Conservation (phyloP, 2,329 filamentous ascomycete genomes). For the Balansia obtecta region DNA sequence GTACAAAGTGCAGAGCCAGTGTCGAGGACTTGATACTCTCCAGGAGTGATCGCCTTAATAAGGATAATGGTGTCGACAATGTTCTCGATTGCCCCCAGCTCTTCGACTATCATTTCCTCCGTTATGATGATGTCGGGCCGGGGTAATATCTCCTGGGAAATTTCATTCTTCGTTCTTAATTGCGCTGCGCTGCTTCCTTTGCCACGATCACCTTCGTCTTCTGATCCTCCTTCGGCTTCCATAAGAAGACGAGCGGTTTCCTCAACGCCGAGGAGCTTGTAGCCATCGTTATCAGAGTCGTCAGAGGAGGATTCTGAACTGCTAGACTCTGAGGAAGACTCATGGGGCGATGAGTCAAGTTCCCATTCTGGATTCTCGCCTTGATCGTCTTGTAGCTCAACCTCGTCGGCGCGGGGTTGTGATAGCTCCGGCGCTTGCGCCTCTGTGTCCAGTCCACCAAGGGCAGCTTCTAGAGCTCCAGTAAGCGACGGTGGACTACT, state of each 20-base stretch:
- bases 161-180: constrained; percentile 74
- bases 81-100: constrained; percentile 63
- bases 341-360: constrained; percentile 62
- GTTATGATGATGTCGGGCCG: constrained; percentile 73
- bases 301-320: constrained; percentile 45
- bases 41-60: constrained; percentile 65
- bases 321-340: constrained; percentile 50
- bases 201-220: constrained; percentile 53
- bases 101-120: constrained; percentile 61
- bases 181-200: constrained; percentile 28
- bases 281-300: constrained; percentile 47
- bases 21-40: constrained; percentile 77
- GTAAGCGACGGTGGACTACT: constrained; percentile 26
- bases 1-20: constrained; percentile 73
- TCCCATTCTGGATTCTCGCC: constrained; percentile 68
- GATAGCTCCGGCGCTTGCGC: constrained; percentile 7
- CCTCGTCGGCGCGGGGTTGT: constrained; percentile 4
- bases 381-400: constrained; percentile 20
- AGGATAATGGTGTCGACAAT: constrained; percentile 70
- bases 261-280: constrained; percentile 64
- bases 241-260: constrained; percentile 79
- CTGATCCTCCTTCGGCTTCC: constrained; percentile 67
- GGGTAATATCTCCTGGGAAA: constrained; percentile 47
- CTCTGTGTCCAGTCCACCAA: constrained; percentile 22
- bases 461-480: constrained; percentile 30